Evolutionary conservation across 2,329 filamentous ascomycete genomes (phyloP).

Genomic region (Scolecobasidium constrictum): DNA sequence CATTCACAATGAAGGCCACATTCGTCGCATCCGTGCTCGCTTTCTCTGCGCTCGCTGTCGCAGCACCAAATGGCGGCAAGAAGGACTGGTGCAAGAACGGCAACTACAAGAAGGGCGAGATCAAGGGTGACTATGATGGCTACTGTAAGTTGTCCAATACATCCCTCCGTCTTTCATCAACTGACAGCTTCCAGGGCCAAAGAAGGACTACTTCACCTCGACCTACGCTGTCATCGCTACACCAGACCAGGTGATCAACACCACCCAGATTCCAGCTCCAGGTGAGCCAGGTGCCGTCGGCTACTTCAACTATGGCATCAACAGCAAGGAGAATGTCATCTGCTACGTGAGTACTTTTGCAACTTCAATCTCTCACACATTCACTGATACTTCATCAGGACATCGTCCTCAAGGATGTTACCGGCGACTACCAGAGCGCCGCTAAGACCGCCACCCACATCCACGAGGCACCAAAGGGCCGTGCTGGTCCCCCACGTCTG

Average conservation of each 20-base stretch:
- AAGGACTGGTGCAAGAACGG: too few relatives aligned
- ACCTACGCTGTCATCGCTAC: slow-evolving; percentile 37
- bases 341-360: slow-evolving; percentile 26
- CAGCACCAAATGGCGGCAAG: too few relatives aligned
- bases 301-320: slow-evolving; percentile 43
- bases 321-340: slow-evolving; percentile 32
- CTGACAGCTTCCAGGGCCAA: too few relatives aligned
- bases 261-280: slow-evolving; percentile 23
- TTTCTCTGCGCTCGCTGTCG: too few relatives aligned
- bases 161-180: too few relatives aligned
- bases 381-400: slow-evolving; percentile 21
- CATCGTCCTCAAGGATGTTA: slow-evolving; percentile 40
- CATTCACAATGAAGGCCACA: too few relatives aligned
- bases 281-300: slow-evolving; percentile 36
- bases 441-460: slow-evolving; percentile 45
- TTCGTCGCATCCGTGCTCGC: too few relatives aligned
- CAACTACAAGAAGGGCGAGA: too few relatives aligned
- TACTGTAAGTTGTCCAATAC: too few relatives aligned
- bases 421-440: slow-evolving; percentile 39
- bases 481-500: slow-evolving; percentile 40
- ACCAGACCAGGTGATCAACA: slow-evolving; percentile 39
- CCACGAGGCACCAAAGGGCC: slow-evolving; percentile 37
- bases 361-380: neutral
- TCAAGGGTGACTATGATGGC: too few relatives aligned
- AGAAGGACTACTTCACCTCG: slow-evolving; percentile 40